phyloP scores from a whole-genome alignment of 768 basidiomycete genomes.

The Inosperma sp. region DNA sequence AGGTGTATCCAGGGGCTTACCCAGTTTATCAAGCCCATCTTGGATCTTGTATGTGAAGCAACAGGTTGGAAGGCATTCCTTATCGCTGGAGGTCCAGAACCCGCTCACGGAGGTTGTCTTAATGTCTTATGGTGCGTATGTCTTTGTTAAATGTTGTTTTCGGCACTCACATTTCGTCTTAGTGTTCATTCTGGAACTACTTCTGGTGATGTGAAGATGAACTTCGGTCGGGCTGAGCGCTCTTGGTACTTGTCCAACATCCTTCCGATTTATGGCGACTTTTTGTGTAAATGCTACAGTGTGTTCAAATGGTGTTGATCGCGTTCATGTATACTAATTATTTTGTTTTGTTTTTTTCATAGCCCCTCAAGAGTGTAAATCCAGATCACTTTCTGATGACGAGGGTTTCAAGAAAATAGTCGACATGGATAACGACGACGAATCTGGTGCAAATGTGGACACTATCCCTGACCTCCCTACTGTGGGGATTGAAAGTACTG shows the following conservation, averaged over 20 bases:
- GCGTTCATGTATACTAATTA: neutral
- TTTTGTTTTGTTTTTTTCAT: no score
- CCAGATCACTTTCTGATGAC: neutral
- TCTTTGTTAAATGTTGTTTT: neutral
- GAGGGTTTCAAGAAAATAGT: no score
- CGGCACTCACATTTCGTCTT: no score
- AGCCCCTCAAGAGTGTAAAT: constrained; percentile 15
- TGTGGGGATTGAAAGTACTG: no score
- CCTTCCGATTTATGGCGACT: constrained; percentile 10
- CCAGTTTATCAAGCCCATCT: constrained; percentile 5
- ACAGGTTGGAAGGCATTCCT: constrained; percentile 11
- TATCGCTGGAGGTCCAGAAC: constrained; percentile 13
- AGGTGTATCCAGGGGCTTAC: constrained; percentile 3
- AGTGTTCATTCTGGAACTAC: constrained; percentile 20
- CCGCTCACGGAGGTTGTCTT: no score
- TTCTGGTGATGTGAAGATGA: constrained; percentile 17
- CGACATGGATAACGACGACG: no score
- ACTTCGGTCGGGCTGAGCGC: constrained; percentile 10
- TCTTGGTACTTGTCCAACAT: constrained; percentile 6
- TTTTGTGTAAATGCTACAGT: constrained; percentile 13
- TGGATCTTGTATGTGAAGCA: no score
- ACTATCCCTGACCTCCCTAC: no score
- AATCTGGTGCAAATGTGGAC: no score
- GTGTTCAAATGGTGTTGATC: neutral
- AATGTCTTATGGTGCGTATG: constrained; percentile 6